Evolutionary conservation across 805 yeast species (phyloP).

Genomic region (Maudiozyma barnettii): DNA sequence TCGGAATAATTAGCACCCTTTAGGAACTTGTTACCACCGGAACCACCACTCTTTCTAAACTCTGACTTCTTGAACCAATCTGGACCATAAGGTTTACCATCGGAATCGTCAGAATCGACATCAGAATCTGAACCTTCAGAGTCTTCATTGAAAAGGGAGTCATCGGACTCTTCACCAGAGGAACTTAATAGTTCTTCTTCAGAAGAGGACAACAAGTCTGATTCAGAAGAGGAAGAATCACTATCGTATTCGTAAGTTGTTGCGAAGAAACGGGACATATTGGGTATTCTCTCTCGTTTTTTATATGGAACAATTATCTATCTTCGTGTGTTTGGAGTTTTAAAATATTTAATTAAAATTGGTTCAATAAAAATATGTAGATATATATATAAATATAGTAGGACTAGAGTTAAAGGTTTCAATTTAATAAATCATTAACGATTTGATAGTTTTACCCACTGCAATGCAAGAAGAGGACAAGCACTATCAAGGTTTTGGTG

Average conservation of each 20-base stretch:
- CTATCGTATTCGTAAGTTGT: constrained; percentile 38
- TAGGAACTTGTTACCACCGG: constrained; percentile 27
- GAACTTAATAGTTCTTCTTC: constrained; percentile 31
- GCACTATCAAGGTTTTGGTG: neutral
- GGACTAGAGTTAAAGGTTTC: neutral
- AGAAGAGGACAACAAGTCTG: constrained; percentile 34
- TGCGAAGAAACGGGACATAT: constrained; percentile 91
- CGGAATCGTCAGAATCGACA: constrained; percentile 30
- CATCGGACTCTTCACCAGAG: constrained; percentile 22
- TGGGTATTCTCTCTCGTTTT: neutral
- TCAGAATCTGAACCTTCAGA: constrained; percentile 28
- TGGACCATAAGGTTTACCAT: constrained; percentile 36
- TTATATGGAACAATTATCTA: neutral
- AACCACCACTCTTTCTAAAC: constrained; percentile 27
- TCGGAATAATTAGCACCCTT: constrained; percentile 30
- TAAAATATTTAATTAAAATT: too few species aligned
- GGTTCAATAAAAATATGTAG: too few species aligned
- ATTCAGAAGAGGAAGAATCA: constrained; percentile 37
- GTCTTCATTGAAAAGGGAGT: constrained; percentile 29
- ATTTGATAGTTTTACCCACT: neutral
- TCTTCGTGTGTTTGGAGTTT: neutral
- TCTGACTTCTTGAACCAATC: constrained; percentile 36
- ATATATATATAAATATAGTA: too few species aligned
- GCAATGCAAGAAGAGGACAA: neutral
- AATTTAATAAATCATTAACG: neutral